phyloP scores from a whole-genome alignment of 495 filamentous ascomycete species.

The Amniculicola lignicola region DNA sequence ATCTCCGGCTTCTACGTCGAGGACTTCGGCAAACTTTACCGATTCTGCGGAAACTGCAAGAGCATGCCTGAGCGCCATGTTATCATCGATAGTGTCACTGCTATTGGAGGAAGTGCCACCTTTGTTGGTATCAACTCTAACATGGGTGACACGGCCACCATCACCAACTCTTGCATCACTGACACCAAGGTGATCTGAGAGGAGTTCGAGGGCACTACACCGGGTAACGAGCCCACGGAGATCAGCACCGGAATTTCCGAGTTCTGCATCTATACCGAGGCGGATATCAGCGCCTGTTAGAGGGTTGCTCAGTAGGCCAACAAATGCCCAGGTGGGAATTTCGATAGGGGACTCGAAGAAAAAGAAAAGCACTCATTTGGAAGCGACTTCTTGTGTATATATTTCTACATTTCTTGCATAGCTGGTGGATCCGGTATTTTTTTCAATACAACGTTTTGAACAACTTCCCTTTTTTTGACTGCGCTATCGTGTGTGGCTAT shows the following conservation, averaged over 20 bases:
- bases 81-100: conserved; percentile 50
- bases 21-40: conserved; percentile 53
- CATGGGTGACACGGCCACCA: conserved; percentile 46
- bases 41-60: conserved; percentile 57
- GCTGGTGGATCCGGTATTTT: conserved; percentile 1
- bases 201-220: conserved; percentile 44
- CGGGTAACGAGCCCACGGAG: conserved; percentile 8
- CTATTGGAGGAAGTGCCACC: conserved; percentile 40
- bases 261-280: conserved; percentile 14
- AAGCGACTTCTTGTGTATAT: conserved; percentile 2
- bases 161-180: conserved; percentile 27
- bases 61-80: conserved; percentile 45
- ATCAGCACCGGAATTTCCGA: conserved; percentile 1
- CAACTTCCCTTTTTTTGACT: background rate
- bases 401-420: background rate
- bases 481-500: too few species aligned
- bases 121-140: conserved; percentile 54
- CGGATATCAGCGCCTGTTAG: conserved; percentile 15
- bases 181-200: conserved; percentile 45
- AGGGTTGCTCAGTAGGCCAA: background rate
- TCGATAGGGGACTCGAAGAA: background rate
- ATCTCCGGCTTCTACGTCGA: conserved; percentile 55
- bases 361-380: background rate
- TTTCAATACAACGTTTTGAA: background rate
- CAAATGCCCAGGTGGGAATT: background rate